Evolutionary conservation across 1,284 basidiomycete species (phyloP).

Genomic region (Cryptococcus deneoformans): DNA sequence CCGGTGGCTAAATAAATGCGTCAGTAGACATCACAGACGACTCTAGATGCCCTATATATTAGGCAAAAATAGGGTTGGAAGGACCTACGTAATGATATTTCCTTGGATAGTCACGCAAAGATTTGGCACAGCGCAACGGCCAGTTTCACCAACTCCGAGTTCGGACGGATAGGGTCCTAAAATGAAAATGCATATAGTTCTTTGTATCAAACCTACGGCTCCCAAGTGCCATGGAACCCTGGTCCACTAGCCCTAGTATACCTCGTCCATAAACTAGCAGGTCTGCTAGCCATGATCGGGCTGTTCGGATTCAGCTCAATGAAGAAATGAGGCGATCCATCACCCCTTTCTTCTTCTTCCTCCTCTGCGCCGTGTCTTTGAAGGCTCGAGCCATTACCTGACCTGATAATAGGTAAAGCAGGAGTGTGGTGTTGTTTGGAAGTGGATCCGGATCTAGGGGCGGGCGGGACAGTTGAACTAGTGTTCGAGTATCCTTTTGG

Average conservation of each 20-base stretch:
- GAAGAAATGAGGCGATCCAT: slow-evolving; percentile 16
- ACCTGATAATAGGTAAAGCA: too few species aligned
- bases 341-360: neutral
- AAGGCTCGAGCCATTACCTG: neutral
- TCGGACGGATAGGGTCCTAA: too few species aligned
- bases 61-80: too few species aligned
- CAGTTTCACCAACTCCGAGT: too few species aligned
- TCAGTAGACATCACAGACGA: too few species aligned
- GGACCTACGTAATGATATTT: too few species aligned
- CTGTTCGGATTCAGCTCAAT: slow-evolving; percentile 30
- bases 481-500: neutral
- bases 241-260: neutral
- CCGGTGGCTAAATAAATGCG: too few species aligned
- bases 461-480: neutral
- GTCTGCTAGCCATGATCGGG: slow-evolving; percentile 20
- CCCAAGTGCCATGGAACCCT: neutral
- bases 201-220: neutral
- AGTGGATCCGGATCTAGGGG: slow-evolving; percentile 2
- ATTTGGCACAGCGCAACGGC: too few species aligned
- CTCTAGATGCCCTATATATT: too few species aligned
- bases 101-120: too few species aligned
- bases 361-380: neutral
- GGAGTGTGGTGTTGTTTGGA: too few species aligned
- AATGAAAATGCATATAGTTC: too few species aligned
- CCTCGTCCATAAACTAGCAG: slow-evolving; percentile 13